These are phyloP conservation scores for Millerago galiae DNA, from an alignment of 805 yeast genomes.

Conservation along the genomic window DNA sequence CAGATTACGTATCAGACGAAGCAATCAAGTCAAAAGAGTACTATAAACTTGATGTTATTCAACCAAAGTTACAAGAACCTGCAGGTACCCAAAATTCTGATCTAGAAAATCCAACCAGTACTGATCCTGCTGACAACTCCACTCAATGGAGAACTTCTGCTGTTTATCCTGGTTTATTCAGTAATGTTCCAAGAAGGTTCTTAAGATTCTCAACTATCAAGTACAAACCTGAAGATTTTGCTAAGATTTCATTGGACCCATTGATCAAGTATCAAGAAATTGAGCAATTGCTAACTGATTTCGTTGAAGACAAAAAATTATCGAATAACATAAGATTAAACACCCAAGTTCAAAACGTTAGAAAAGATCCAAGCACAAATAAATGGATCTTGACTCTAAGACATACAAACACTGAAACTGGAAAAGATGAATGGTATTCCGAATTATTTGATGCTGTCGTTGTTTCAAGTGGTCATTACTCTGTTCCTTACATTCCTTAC, in stretches of 20 bases:
- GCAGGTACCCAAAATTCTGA: slow-evolving; percentile 14
- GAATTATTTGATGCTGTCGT: slow-evolving; percentile 49
- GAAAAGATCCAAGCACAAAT: slow-evolving; percentile 21
- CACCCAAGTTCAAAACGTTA: slow-evolving; percentile 32
- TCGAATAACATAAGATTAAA: slow-evolving; percentile 28
- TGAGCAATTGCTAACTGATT: slow-evolving; percentile 21
- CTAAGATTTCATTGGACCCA: slow-evolving; percentile 25
- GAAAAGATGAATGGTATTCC: slow-evolving; percentile 33
- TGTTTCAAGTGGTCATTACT: slow-evolving; percentile 53
- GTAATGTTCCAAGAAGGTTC: slow-evolving; percentile 34
- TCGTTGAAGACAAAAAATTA: slow-evolving; percentile 26
- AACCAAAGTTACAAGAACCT: slow-evolving; percentile 14
- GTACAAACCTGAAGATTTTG: slow-evolving; percentile 12
- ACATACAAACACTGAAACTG: slow-evolving; percentile 12
- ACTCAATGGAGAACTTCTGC: slow-evolving; percentile 34
- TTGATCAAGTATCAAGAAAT: slow-evolving; percentile 31
- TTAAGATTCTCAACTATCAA: slow-evolving; percentile 31
- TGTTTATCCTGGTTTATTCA: slow-evolving; percentile 30
- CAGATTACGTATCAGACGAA: slow-evolving; percentile 19
- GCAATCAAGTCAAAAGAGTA: slow-evolving; percentile 25
- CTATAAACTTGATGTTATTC: slow-evolving; percentile 26
- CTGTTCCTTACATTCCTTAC: slow-evolving; percentile 48
- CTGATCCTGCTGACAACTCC: slow-evolving; percentile 24
- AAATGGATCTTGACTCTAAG: slow-evolving; percentile 33
- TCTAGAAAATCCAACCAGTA: slow-evolving; percentile 7